Conservation (phyloP, 352 stramenopile genomes). For the Phytophthora sansomeana region DNA sequence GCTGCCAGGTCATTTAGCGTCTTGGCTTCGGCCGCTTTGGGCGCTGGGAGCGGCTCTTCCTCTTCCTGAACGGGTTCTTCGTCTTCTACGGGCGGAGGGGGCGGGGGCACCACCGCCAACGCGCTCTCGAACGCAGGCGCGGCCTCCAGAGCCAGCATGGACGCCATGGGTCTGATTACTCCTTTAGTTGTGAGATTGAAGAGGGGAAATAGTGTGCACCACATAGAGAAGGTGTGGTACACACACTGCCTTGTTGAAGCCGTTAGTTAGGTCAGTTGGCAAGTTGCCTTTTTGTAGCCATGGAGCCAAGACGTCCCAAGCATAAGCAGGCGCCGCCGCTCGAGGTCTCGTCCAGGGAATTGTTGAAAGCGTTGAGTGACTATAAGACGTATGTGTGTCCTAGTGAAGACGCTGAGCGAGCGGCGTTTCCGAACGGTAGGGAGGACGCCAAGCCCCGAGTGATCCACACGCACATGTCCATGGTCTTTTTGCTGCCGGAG, state of each 20-base stretch:
- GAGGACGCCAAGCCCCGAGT: conserved; percentile 36
- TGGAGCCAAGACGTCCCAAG: conserved; percentile 72
- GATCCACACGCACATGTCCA: conserved; percentile 81
- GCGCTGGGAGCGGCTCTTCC: not conserved
- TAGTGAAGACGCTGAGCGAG: conserved; percentile 14
- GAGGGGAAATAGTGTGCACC: not conserved
- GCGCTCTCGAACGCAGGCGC: conserved; percentile 18
- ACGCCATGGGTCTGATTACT: conserved; percentile 43
- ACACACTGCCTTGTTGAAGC: conserved; percentile 6
- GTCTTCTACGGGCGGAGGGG: conserved; percentile 16
- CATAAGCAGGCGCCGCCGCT: conserved; percentile 71
- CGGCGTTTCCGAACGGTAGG: conserved; percentile 30
- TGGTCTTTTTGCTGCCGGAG: conserved; percentile 66
- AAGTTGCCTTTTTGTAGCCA: conserved; percentile 23
- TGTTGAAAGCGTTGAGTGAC: conserved; percentile 54
- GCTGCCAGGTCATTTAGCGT: conserved; percentile 29
- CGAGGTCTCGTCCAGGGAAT: conserved; percentile 46
- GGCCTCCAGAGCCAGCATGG: conserved; percentile 45
- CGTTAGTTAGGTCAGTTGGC: not conserved
- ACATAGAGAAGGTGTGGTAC: not conserved
- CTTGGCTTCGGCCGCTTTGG: conserved; percentile 35
- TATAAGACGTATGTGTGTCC: conserved; percentile 43
- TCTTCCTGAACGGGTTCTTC: not conserved
- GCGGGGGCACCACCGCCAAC: conserved; percentile 33
- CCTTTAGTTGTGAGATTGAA: conserved; percentile 28